Base-by-base conservation (phyloP, 805 yeast genomes). In the Debaryomyces hansenii region DNA sequence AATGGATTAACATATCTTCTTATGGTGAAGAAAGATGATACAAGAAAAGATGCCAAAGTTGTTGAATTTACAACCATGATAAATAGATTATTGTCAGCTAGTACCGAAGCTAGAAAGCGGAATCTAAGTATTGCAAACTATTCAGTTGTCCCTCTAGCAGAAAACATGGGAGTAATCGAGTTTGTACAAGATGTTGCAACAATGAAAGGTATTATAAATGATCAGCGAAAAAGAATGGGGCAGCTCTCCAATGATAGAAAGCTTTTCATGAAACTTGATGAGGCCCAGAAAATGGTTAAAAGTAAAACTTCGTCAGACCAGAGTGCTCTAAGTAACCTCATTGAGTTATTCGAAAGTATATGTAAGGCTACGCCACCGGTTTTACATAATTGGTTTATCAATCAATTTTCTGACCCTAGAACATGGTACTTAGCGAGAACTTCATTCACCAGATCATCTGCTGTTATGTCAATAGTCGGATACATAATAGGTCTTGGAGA, bases 401-500 rank as follows among this genome's bases (percentile, higher is more conserved):
- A 89, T 47, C 85, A 81, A 43, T 92, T 90, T 56, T 90, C 97
- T 0, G 96, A 91, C 53, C 96, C 98, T 0, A 79, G 83, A 6
- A 70, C 81, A 1, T 94, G 99, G 99, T 87, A 89, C 50, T 75
- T 77, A 37, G 87, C 92, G 1, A 69, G 98, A 45, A 84, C 83
- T 41, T 73, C 75, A 31, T 95, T 79, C 60, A 83, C 88, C 0
- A 74, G 96, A 45, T 83, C 96, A 0, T 74, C 87, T 21, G 97
- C 97, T 0, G 98, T 92, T 0, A 94, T 95, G 99, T 90, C 97
- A 0, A 90, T 94, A 74, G 96, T 92, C 4, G 99, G 99, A 0
- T 89, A 88, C 61, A 82, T 94, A 39, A 74, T 94, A 21, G 99
- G 99, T 7, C 75, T 94, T 41, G 99, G 99, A 20, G 99, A 94